These are phyloP conservation scores for Solanum boliviense DNA, from an alignment of 257 asterid species.

Conservation along the genomic window DNA sequence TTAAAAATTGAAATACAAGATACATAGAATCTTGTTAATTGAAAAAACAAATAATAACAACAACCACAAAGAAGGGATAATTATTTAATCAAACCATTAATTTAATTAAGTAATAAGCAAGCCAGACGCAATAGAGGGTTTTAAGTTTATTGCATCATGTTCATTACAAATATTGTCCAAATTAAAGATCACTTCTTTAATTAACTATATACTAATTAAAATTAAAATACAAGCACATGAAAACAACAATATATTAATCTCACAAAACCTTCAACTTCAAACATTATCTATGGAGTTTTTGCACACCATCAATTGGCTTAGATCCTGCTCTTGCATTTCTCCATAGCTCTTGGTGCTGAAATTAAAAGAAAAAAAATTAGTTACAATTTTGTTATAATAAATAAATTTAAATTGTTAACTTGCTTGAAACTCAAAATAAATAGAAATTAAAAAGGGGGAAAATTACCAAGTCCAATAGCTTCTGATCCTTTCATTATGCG, in stretches of 20 bases:
- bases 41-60: constrained; percentile 1
- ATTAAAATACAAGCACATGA: constrained; percentile 36
- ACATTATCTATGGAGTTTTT: neutral
- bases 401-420: neutral
- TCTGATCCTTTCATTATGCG: constrained; percentile 51
- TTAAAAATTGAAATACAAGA: constrained; percentile 20
- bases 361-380: neutral
- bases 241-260: constrained; percentile 8
- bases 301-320: constrained; percentile 3
- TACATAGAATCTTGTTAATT: constrained; percentile 28
- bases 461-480: constrained; percentile 44
- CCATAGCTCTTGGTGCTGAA: constrained; percentile 81
- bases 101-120: constrained; percentile 26
- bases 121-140: constrained; percentile 36
- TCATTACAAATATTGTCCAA: constrained; percentile 38
- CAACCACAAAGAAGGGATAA: constrained; percentile 4
- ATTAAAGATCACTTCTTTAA: neutral
- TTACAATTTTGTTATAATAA: neutral
- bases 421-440: neutral
- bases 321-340: constrained; percentile 69
- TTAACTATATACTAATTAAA: constrained; percentile 12
- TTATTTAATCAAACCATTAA: constrained; percentile 23
- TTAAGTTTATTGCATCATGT: constrained; percentile 45
- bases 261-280: constrained; percentile 4
- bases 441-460: neutral